Base-by-base conservation (phyloP, 2,329 filamentous ascomycete species). In the Fusarium secorum region DNA sequence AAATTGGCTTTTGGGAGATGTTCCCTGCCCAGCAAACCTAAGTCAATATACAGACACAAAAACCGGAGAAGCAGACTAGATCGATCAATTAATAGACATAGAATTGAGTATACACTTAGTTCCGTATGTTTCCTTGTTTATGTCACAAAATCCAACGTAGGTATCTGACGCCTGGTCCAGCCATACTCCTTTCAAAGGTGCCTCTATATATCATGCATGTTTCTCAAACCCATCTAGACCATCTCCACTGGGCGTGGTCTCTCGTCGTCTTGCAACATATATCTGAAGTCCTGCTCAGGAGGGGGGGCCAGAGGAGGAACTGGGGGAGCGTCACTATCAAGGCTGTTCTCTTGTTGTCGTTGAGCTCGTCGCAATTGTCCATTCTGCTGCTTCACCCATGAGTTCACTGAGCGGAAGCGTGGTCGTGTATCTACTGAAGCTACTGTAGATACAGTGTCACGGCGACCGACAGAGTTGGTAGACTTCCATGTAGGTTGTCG, bases 381-480 rank as follows among this genome's bases (percentile, higher is more conserved):
- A 13, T 85, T 85, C 77, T 91, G 89, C 75, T 91, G 88, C 70
- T 85, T 85, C 4, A 92, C 89, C 90, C 90, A 92, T 33, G 88
- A 90, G 60, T 83, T 84, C 60, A 91, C 83, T 11, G 83, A 85
- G 38, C 87, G 84, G 77, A 90, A 91, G 8, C 85, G 84, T 18
- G 87, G 82, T 9, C 87, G 84, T 46, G 79, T 77, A 66, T 90
- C 87, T 36, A 89, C 84, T 54, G 85, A 88, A 7, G 83, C 81
- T 54, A 83, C 80, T 0, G 87, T 88, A 71, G 85, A 87, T 5
- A 86, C 78, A 0, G 86, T 88, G 46, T 88, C 86, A 33, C 86
- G 81, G 36, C 72, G 67, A 80, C 42, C 72, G 35, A 65, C 38
- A 32, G 62, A 67, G 35, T 28, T 58, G 22, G 46, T 56, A 33